Base-by-base conservation (phyloP, 1,139 yeast species). In the Saccharomyces pastorianus region DNA sequence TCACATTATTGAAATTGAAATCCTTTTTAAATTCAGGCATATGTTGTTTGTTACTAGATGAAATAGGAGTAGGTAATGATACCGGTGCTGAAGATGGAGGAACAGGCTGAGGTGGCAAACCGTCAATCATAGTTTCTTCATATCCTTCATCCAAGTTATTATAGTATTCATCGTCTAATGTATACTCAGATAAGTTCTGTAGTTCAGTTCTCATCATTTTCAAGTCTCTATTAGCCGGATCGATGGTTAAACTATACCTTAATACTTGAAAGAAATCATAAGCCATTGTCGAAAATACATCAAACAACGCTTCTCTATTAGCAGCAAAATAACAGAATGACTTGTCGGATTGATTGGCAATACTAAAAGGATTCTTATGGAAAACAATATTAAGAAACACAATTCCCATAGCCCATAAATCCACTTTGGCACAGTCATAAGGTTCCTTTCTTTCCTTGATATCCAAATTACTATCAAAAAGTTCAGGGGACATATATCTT, bases 401-500 rank as follows among this genome's bases (percentile, higher is more conserved):
- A 60, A 91, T 84, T 25, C 98, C 99, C 58, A 88, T 73, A 1
- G 97, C 85, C 99, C 99, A 93, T 55, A 91, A 77, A 72, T 93
- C 99, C 51, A 88, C 88, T 70, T 88, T 87, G 27, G 86, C 83
- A 20, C 97, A 93, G 65, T 87, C 89, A 70, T 93, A 93, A 49
- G 77, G 75, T 47, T 79, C 80, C 51, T 82, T 74, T 52, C 80
- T 77, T 56, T 68, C 69, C 29, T 70, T 69, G 6, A 63, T 53
- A 56, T 68, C 73, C 47, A 66, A 56, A 56, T 69, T 68, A n/a
- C 66, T 60, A 62, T 85, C 89, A 65, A 86, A 82, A 53, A 91
- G 75, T 68, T 93, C 99, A 0, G 99, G 99, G 0, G 98, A 96
- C 99, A 93, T 93, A 71, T 93, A 93, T 57, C 97, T 77, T 70